Conservation (phyloP, 2,329 filamentous ascomycete genomes). For the Fusarium fujikuroi region DNA sequence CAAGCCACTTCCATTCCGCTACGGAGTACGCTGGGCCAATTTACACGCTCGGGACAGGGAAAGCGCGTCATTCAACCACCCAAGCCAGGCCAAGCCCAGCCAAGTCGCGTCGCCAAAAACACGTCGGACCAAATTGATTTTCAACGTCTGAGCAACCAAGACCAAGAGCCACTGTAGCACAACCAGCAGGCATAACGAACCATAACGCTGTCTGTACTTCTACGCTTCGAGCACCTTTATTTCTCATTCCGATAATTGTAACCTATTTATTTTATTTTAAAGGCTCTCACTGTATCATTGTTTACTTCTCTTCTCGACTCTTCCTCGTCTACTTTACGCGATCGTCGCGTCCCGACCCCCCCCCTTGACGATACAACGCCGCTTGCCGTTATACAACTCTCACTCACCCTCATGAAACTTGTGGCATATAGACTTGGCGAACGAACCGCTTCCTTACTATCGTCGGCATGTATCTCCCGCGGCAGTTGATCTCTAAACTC, state of each 20-base stretch:
- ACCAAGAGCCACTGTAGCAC: neutral
- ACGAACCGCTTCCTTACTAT: slow-evolving; percentile 17
- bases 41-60: slow-evolving; percentile 12
- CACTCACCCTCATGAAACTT: slow-evolving; percentile 42
- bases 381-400: slow-evolving; percentile 6
- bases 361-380: slow-evolving; percentile 13
- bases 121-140: slow-evolving; percentile 41
- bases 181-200: slow-evolving; percentile 13
- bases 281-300: neutral
- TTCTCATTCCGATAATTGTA: neutral
- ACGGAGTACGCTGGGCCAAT: slow-evolving; percentile 13
- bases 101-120: slow-evolving; percentile 47
- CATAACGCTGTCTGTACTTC: slow-evolving; percentile 2
- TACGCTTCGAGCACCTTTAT: neutral
- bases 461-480: slow-evolving; percentile 88
- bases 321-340: slow-evolving; percentile 35
- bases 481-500: slow-evolving; percentile 86
- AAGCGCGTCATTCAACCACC: slow-evolving; percentile 38
- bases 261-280: neutral
- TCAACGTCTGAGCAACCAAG: slow-evolving; percentile 19
- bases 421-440: slow-evolving; percentile 26
- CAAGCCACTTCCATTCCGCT: neutral
- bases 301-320: neutral
- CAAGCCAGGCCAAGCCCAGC: neutral
- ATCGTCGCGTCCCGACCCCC: slow-evolving; percentile 27